Percentiles rank a stretch among this genome's conserved stretches.
phyloP scores from a whole-genome alignment of 257 asterid genomes.

The Nicotiana attenuata region DNA sequence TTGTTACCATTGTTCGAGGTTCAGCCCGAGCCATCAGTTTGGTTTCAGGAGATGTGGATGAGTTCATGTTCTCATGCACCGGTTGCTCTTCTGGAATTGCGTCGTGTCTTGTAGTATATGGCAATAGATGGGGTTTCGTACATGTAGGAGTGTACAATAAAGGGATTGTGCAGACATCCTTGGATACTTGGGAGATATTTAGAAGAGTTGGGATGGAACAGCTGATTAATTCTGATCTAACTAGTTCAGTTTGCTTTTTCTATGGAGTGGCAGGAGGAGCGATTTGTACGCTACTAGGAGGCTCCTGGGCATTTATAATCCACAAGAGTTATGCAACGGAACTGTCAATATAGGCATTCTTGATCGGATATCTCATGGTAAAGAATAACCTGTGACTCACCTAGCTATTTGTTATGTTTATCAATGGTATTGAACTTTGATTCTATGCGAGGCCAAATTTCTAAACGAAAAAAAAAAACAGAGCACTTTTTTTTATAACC shows the following conservation, averaged over 20 bases:
- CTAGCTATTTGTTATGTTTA: too few relatives aligned
- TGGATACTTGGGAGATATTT: constrained; percentile 53
- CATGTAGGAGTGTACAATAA: constrained; percentile 48
- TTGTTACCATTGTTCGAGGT: constrained; percentile 32
- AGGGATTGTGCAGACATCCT: constrained; percentile 51
- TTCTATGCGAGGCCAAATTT: too few relatives aligned
- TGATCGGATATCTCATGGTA: constrained; percentile 49
- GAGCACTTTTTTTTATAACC: too few relatives aligned
- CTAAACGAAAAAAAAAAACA: neutral
- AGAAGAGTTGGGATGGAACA: constrained; percentile 41
- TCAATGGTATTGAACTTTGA: too few relatives aligned
- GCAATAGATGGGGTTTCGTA: constrained; percentile 55
- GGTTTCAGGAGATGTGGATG: constrained; percentile 50
- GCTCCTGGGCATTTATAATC: constrained; percentile 40
- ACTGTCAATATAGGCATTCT: constrained; percentile 41
- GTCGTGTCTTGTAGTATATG: constrained; percentile 36
- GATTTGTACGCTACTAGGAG: constrained; percentile 41
- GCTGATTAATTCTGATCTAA: constrained; percentile 47
- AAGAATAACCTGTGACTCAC: neutral
- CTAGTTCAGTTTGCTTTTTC: constrained; percentile 60
- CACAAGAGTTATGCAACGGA: constrained; percentile 43
- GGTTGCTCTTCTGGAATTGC: constrained; percentile 39
- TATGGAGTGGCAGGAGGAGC: constrained; percentile 53
- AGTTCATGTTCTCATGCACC: constrained; percentile 60
- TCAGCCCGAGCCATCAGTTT: constrained; percentile 33